Evolutionary conservation across 2,329 filamentous ascomycete genomes (phyloP), one percentile per base, ranked within the genome.

Genomic region (Neonectria punicea): DNA sequence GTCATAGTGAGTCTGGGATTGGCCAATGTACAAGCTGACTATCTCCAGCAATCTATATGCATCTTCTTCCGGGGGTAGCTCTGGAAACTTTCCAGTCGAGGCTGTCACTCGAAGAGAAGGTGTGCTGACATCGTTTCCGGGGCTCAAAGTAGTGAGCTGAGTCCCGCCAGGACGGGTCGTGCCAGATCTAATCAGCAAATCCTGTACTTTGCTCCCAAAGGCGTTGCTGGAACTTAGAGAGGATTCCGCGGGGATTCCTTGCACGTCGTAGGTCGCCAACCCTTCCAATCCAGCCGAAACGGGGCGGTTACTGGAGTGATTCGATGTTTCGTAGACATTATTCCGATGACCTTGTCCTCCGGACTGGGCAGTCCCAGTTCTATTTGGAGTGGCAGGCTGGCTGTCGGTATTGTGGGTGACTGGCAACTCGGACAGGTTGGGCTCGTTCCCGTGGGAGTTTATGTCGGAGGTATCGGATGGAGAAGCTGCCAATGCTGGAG

Each of bases 1-100:
- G 28, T 58, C 55, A n/a, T 39, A 58, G 20, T 58, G 55, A 25
- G 25, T 58, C 32, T 58, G 44, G 7, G 44, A 39, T 6, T 58
- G 55, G 5, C 55, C 55, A 18, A 58, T 50, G 16, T 58, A 58
- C 8, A 58, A 58, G 14, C 34, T 50, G 8, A 39, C 55, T 16
- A 18, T 9, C 22, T 58, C 55, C n/a, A 58, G 16, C 13, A 58
- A 44, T 14, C 16, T 3, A 41, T 49, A 50, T 2, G 55, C 44
- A 22, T 58, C 55, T 14, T 58, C 55, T 41, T 58, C 55, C 2
- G 11, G 34, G 16, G 55, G 32, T 14, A 46, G 46, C 8, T 47
- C 32, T 18, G 55, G 55, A 41, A 58, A 39, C 22, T 16, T 13
- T 13, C 20, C 30, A 3, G 13, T 36, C n/a, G 55, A 32, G 2